phyloP scores from a whole-genome alignment of 23 red algal species.

The Chondrus crispus region DNA sequence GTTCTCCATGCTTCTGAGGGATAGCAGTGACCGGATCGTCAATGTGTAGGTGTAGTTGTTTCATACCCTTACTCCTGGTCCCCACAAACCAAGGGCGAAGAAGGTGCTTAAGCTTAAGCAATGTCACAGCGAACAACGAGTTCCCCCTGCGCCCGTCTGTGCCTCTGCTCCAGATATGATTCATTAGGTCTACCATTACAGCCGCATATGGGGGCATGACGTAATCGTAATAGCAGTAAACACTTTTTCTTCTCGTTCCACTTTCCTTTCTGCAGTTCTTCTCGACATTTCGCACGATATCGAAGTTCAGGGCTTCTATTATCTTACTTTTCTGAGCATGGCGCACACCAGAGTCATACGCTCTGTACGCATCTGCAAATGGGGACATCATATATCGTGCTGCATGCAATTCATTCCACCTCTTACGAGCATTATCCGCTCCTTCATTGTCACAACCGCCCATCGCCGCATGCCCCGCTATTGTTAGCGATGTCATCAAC shows the following conservation, averaged over 20 bases:
- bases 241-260: neutral
- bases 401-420: neutral
- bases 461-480: neutral
- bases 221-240: constrained; percentile 15
- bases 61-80: neutral
- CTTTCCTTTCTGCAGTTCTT: neutral
- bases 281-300: neutral
- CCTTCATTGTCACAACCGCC: neutral
- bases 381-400: neutral
- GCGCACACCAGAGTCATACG: neutral
- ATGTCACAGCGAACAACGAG: neutral
- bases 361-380: constrained; percentile 14
- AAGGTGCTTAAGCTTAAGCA: constrained; percentile 1
- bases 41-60: neutral
- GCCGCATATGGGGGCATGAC: neutral
- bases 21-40: neutral
- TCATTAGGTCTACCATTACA: constrained; percentile 22
- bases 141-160: neutral
- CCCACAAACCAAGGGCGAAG: neutral
- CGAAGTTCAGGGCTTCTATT: neutral
- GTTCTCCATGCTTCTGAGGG: neutral
- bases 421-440: neutral
- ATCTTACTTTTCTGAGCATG: neutral
- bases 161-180: neutral
- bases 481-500: neutral